These are phyloP conservation scores for Microascus cirrosus DNA, from an alignment of 2,329 filamentous ascomycete species.

Conservation along the genomic window DNA sequence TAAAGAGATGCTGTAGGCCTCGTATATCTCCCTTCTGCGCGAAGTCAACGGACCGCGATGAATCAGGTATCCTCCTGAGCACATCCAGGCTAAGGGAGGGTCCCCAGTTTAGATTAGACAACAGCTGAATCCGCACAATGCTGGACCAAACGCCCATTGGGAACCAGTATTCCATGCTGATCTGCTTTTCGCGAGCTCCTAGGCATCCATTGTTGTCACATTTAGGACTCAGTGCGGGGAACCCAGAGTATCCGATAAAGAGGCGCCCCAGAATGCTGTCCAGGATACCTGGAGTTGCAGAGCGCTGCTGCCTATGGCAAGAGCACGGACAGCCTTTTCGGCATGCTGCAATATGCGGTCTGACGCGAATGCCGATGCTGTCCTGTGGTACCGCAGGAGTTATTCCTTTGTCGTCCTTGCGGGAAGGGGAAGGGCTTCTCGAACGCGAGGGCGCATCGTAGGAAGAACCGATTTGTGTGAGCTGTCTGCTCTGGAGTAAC, in stretches of 20 bases:
- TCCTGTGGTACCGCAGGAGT: neutral
- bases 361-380: neutral
- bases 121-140: slow-evolving; percentile 15
- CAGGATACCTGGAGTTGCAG: slow-evolving; percentile 10
- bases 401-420: neutral
- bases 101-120: slow-evolving; percentile 11
- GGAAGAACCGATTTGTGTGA: slow-evolving; percentile 12
- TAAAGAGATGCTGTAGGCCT: slow-evolving; percentile 17
- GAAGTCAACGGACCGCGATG: slow-evolving; percentile 16
- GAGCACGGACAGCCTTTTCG: neutral
- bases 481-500: slow-evolving; percentile 12
- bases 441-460: slow-evolving; percentile 8
- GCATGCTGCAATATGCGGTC: neutral
- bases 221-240: slow-evolving; percentile 13
- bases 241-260: slow-evolving; percentile 15
- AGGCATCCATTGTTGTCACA: slow-evolving; percentile 13
- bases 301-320: slow-evolving; percentile 6
- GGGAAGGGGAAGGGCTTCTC: slow-evolving; percentile 4
- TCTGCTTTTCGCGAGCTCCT: slow-evolving; percentile 10
- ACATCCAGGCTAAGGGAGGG: slow-evolving; percentile 16
- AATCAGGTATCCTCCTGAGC: slow-evolving; percentile 16
- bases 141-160: slow-evolving; percentile 16
- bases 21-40: slow-evolving; percentile 15
- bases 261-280: slow-evolving; percentile 14
- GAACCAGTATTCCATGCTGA: slow-evolving; percentile 20